Conservation (phyloP, 257 asterid genomes). For the Plantago major region DNA sequence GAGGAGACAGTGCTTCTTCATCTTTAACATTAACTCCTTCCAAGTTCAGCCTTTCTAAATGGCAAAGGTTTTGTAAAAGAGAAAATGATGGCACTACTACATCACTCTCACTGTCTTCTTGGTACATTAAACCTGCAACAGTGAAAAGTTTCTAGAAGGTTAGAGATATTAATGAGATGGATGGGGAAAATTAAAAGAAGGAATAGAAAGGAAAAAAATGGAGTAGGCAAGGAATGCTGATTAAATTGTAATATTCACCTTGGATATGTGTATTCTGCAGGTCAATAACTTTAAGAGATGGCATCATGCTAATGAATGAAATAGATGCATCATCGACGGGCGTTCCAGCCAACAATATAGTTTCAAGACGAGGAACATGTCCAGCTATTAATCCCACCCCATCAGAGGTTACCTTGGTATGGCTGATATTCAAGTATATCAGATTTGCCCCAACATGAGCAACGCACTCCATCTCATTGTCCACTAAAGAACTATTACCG, state of each 20-base stretch:
- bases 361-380: constrained; percentile 71
- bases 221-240: background rate
- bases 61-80: constrained; percentile 41
- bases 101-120: constrained; percentile 21
- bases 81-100: constrained; percentile 42
- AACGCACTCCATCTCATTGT: constrained; percentile 51
- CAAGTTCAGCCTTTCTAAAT: constrained; percentile 66
- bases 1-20: constrained; percentile 47
- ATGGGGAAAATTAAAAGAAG: background rate
- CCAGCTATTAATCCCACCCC: constrained; percentile 72
- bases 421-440: constrained; percentile 58
- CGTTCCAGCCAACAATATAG: constrained; percentile 54
- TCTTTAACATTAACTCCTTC: constrained; percentile 50
- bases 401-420: constrained; percentile 59
- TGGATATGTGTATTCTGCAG: constrained; percentile 58
- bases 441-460: constrained; percentile 50
- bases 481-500: constrained; percentile 43
- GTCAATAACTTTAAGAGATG: constrained; percentile 52
- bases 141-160: background rate
- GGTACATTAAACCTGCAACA: constrained; percentile 42
- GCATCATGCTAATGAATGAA: constrained; percentile 62
- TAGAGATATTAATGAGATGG: constrained; percentile 7
- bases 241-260: constrained; percentile 37
- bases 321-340: constrained; percentile 54
- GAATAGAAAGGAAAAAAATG: constrained; percentile 5